Evolutionary conservation across 2,329 filamentous ascomycete species (phyloP), one percentile per base, ranked within the genome.

Genomic region (Fusarium sp.): DNA sequence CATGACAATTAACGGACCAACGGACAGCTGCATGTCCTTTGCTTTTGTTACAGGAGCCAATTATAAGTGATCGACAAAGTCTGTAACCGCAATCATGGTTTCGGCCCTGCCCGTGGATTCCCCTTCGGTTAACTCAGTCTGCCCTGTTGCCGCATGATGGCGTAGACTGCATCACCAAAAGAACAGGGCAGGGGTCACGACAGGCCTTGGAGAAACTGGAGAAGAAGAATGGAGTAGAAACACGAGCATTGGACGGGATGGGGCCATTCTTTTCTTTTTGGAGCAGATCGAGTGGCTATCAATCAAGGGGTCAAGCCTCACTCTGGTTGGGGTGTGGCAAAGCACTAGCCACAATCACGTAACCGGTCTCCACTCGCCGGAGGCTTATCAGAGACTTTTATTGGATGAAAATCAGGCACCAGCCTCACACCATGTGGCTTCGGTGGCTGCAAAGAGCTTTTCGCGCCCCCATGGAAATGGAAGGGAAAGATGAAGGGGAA

Each of bases 341-440:
- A 31, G 49, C 35, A 36, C 17, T 6, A 35, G 40, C 12, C n/a
- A 11, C 9, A 22, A 38, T 69, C 70, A 74, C 72, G 67, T 74
- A 68, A 53, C 11, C 14, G 38, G n/a, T 12, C 38, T 17, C 57
- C 51, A 42, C 63, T n/a, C n/a, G n/a, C n/a, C n/a, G n/a, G n/a
- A n/a, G n/a, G n/a, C n/a, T n/a, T 8, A 8, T 5, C 31, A 29
- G 6, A 10, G 17, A 11, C 38, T 20, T 10, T 11, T 20, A 69
- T 77, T 77, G 75, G 75, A 38, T 38, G 42, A 70, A 65, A 60
- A 27, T 12, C 42, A 16, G n/a, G 3, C 60, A 68, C 60, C 65
- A 77, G 75, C 75, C 75, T 78, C 75, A 77, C 58, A 35, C 59
- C 56, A 51, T 67, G 75, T 76, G 75, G 75, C 75, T 73, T 51